A percentile compares a stretch with the other conserved stretches of the same genome.
These are phyloP conservation scores for Pisolithus orientalis DNA, from an alignment of 768 basidiomycete species.

Conservation along the genomic window DNA sequence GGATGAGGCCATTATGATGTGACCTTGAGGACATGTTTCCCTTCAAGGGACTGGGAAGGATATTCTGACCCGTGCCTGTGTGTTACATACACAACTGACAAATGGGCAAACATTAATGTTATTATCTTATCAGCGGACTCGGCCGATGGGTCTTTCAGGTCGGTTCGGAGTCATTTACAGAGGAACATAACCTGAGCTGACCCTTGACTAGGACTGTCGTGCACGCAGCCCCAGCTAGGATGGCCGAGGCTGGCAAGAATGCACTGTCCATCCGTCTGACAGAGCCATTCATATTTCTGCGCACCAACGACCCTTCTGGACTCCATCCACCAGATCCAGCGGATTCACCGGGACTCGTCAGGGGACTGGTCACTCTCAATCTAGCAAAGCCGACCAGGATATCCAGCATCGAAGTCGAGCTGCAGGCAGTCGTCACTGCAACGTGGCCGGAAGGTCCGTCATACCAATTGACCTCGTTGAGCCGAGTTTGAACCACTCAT, in stretches of 20 bases:
- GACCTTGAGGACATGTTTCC: too few relatives aligned
- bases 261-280: slow-evolving; percentile 54
- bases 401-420: slow-evolving; percentile 75
- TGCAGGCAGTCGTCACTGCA: slow-evolving; percentile 62
- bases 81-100: too few relatives aligned
- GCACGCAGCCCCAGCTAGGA: background rate
- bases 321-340: slow-evolving; percentile 26
- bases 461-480: background rate
- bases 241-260: slow-evolving; percentile 28
- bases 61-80: too few relatives aligned
- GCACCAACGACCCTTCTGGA: slow-evolving; percentile 43
- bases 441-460: slow-evolving; percentile 80
- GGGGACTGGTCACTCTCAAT: slow-evolving; percentile 59
- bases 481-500: background rate
- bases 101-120: too few relatives aligned
- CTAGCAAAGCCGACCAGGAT: slow-evolving; percentile 78
- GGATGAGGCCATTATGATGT: too few relatives aligned
- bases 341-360: slow-evolving; percentile 55
- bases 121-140: too few relatives aligned
- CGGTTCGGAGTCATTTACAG: too few relatives aligned
- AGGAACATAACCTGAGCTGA: too few relatives aligned
- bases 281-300: slow-evolving; percentile 71
- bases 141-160: too few relatives aligned
- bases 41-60: too few relatives aligned
- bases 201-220: background rate